A percentile compares a stretch with the other conserved stretches of the same genome.
phyloP scores from a whole-genome alignment of 176 grass and related monocot genomes.

The maize (Zea mays) region DNA sequence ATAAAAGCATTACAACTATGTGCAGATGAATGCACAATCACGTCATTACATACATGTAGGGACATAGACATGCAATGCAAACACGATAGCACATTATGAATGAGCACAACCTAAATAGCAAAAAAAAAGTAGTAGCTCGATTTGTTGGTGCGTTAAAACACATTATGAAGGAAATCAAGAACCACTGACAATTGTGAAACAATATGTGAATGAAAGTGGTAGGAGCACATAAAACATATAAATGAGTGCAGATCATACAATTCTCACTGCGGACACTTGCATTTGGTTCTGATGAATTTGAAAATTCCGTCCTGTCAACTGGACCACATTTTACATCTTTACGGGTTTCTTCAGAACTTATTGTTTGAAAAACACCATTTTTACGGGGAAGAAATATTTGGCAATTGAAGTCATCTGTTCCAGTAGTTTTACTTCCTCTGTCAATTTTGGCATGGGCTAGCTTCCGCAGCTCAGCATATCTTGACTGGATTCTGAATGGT shows the following conservation, averaged over 20 bases:
- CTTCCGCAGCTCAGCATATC: conserved; percentile 56
- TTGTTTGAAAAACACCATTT: conserved; percentile 56
- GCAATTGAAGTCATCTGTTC: conserved; percentile 50
- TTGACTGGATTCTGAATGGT: conserved; percentile 57
- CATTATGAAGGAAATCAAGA: neutral
- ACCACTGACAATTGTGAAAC: conserved; percentile 5
- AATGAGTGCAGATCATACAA: conserved; percentile 52
- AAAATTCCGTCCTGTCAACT: conserved; percentile 37
- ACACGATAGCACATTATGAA: neutral
- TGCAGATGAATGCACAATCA: neutral
- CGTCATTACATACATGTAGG: neutral
- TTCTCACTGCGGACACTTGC: conserved; percentile 64
- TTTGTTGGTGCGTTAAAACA: conserved; percentile 20
- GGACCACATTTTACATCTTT: conserved; percentile 48
- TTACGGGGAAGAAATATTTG: conserved; percentile 61
- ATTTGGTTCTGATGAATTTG: conserved; percentile 49
- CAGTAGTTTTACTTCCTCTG: conserved; percentile 55
- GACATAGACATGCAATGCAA: neutral
- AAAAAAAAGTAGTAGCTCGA: neutral
- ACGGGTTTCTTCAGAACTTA: conserved; percentile 53
- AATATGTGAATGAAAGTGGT: conserved; percentile 24
- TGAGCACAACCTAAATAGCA: neutral
- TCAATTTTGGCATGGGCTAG: conserved; percentile 46
- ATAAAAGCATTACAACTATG: neutral
- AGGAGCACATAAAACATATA: conserved; percentile 12